These are phyloP conservation scores for Rostrohypoxylon terebratum DNA, from an alignment of 495 filamentous ascomycete species.

Conservation along the genomic window DNA sequence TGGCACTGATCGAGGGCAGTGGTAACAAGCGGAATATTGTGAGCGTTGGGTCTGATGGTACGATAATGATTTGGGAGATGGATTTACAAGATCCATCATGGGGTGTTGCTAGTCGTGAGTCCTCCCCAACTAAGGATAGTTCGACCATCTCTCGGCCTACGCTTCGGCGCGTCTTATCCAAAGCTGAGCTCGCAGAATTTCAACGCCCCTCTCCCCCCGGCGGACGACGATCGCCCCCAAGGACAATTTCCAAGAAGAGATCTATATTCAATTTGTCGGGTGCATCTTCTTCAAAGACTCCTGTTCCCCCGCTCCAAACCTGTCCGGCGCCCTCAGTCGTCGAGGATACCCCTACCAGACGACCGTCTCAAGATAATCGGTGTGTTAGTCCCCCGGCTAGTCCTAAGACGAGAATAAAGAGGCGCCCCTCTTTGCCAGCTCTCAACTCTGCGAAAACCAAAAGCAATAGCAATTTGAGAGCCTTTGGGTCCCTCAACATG, in stretches of 20 bases:
- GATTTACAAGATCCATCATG: slow-evolving; percentile 56
- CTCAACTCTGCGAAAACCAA: slow-evolving; percentile 65
- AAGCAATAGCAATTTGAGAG: slow-evolving; percentile 60
- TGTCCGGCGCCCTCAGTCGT: slow-evolving; percentile 48
- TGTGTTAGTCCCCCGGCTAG: slow-evolving; percentile 60
- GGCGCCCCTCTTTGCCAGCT: slow-evolving; percentile 69
- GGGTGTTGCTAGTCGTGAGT: slow-evolving; percentile 53
- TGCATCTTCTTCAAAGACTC: slow-evolving; percentile 50
- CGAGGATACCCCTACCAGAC: slow-evolving; percentile 56
- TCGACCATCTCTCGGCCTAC: slow-evolving; percentile 69
- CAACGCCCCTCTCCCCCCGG: slow-evolving; percentile 69
- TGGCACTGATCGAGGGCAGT: slow-evolving; percentile 74
- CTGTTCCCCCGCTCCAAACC: slow-evolving; percentile 47
- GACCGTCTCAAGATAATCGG: slow-evolving; percentile 53
- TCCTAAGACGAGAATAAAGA: slow-evolving; percentile 58
- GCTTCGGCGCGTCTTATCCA: slow-evolving; percentile 78
- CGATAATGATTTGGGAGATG: slow-evolving; percentile 86
- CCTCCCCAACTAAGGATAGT: slow-evolving; percentile 64
- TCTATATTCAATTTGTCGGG: slow-evolving; percentile 55
- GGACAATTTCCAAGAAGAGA: slow-evolving; percentile 61
- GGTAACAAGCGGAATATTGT: slow-evolving; percentile 68
- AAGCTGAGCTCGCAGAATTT: slow-evolving; percentile 81
- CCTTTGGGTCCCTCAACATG: slow-evolving; percentile 74
- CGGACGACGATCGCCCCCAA: slow-evolving; percentile 72
- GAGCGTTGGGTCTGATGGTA: slow-evolving; percentile 83